These are phyloP conservation scores for Globisporangium paddicum DNA, from an alignment of 352 stramenopile genomes.

Conservation along the genomic window DNA sequence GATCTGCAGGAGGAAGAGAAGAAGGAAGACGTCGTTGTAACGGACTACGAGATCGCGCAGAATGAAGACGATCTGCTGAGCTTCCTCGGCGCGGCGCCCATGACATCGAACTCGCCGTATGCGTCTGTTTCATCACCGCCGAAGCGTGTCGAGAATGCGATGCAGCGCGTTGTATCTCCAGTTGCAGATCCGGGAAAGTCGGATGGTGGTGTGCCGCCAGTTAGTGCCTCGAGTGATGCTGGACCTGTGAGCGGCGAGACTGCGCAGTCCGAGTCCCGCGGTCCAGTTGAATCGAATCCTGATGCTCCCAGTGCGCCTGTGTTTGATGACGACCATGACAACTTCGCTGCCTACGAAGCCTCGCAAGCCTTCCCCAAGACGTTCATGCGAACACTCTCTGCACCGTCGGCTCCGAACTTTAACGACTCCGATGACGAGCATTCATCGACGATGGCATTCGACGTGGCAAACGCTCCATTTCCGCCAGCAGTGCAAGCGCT, in stretches of 20 bases:
- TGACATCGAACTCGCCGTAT: not conserved
- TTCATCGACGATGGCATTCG: not conserved
- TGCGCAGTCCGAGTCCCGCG: not conserved
- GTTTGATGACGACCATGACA: conserved; percentile 9
- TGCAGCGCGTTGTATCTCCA: not conserved
- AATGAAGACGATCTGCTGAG: conserved; percentile 57
- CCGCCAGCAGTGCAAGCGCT: not conserved
- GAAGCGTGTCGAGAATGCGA: not conserved
- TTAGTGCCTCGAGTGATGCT: not conserved
- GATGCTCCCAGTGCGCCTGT: conserved; percentile 5
- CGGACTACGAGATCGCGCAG: conserved; percentile 41
- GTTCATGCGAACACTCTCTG: not conserved
- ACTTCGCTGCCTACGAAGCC: not conserved
- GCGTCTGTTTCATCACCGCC: not conserved
- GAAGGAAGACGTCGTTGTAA: conserved; percentile 10
- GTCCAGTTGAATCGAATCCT: not conserved
- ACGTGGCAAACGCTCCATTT: not conserved
- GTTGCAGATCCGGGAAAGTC: not conserved
- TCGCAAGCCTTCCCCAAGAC: not conserved
- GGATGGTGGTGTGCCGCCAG: not conserved
- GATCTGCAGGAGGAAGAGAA: conserved; percentile 7
- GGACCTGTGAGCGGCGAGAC: not conserved
- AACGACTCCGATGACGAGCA: conserved; percentile 38
- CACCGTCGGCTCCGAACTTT: conserved; percentile 36
- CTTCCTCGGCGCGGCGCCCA: conserved; percentile 24